Percentiles rank a stretch among this genome's conserved stretches.
Conservation (phyloP, 345 rosid genomes). For the Cardamine chenopodiifolia region DNA sequence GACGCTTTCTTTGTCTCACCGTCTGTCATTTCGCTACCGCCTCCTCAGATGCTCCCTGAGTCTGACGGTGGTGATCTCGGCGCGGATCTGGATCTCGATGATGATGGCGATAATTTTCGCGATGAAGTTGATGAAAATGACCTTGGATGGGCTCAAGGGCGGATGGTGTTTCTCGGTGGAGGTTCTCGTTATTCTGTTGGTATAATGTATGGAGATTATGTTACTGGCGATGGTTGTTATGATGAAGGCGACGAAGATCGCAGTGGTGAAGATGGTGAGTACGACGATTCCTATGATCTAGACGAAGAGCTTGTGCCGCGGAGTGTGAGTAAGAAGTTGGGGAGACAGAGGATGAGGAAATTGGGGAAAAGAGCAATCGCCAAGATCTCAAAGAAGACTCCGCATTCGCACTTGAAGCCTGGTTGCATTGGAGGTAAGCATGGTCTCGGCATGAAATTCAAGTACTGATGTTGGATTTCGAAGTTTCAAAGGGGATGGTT, state of each 20-base stretch:
- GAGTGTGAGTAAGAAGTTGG: slow-evolving; percentile 44
- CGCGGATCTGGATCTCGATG: slow-evolving; percentile 27
- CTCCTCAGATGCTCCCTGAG: slow-evolving; percentile 2
- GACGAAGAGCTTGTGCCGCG: slow-evolving; percentile 56
- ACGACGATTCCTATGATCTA: slow-evolving; percentile 47
- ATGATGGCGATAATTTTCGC: not conserved
- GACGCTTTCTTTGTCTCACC: slow-evolving; percentile 20
- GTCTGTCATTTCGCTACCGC: not conserved
- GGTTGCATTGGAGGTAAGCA: slow-evolving; percentile 50
- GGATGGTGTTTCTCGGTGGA: slow-evolving; percentile 2
- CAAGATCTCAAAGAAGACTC: slow-evolving; percentile 48
- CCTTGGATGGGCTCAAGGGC: not conserved
- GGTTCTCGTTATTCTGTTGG: slow-evolving; percentile 8
- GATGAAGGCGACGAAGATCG: slow-evolving; percentile 39
- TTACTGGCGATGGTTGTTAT: not conserved
- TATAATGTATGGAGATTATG: slow-evolving; percentile 1
- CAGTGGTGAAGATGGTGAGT: slow-evolving; percentile 36
- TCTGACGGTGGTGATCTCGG: not conserved
- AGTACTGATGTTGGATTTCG: slow-evolving; percentile 25
- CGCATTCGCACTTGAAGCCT: slow-evolving; percentile 43
- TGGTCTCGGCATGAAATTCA: slow-evolving; percentile 47
- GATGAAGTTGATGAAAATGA: slow-evolving; percentile 19
- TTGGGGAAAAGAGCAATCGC: slow-evolving; percentile 51
- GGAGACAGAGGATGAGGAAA: slow-evolving; percentile 54
- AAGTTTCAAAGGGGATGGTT: not conserved